Evolutionary conservation across 805 yeast species (phyloP).

Genomic region (Barnettozyma sp.): DNA sequence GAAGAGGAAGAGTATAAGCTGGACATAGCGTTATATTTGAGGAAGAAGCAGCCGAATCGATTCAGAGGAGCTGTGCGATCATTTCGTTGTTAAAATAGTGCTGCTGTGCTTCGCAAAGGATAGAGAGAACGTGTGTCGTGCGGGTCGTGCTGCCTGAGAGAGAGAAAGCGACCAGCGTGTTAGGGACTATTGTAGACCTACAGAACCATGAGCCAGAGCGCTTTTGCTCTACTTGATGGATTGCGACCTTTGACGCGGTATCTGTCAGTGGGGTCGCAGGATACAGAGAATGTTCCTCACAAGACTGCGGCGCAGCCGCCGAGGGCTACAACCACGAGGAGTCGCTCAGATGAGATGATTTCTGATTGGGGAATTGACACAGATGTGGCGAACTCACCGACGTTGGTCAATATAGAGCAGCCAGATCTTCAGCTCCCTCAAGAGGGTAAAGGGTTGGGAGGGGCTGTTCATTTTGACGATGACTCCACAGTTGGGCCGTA

Average conservation of each 20-base stretch:
- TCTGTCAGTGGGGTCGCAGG: constrained; percentile 13
- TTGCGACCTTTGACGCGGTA: constrained; percentile 22
- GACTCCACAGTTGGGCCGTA: constrained; percentile 6
- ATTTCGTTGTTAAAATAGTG: no score
- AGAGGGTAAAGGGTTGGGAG: background rate
- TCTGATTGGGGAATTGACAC: constrained; percentile 26
- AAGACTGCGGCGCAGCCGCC: constrained; percentile 2
- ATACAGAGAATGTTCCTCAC: background rate
- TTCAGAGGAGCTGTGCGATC: no score
- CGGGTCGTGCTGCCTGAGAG: no score
- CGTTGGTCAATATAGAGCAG: constrained; percentile 18
- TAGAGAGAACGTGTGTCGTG: no score
- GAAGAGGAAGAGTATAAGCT: no score
- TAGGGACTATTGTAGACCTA: no score
- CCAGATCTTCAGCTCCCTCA: background rate
- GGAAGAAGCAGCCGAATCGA: no score
- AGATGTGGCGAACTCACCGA: constrained; percentile 21
- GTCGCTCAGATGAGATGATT: constrained; percentile 13
- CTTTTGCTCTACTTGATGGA: constrained; percentile 18
- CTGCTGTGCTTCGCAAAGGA: no score
- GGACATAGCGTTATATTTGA: no score
- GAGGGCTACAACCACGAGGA: constrained; percentile 2
- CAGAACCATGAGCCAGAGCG: constrained; percentile 7
- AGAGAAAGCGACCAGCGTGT: no score
- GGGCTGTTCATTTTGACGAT: constrained; percentile 4